Evolutionary conservation across 192 early-diverging fungal genomes (phyloP).

Genomic region (Backusella sp.): DNA sequence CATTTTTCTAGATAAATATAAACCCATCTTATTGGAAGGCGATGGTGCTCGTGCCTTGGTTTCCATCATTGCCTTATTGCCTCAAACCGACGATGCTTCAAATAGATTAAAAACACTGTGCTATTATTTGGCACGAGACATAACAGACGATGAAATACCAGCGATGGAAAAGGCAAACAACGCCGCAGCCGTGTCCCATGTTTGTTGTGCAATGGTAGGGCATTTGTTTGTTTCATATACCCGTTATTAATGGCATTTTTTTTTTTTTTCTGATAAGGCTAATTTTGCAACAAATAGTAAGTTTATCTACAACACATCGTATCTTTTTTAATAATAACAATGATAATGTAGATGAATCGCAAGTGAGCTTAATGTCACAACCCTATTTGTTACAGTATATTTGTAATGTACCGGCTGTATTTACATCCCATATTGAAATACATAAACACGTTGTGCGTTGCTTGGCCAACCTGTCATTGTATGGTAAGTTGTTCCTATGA

Average conservation of each 20-base stretch:
- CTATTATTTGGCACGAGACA: neutral
- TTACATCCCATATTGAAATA: conserved; percentile 46
- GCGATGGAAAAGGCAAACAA: neutral
- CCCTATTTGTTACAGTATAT: conserved; percentile 42
- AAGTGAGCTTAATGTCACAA: conserved; percentile 49
- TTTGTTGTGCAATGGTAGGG: conserved; percentile 52
- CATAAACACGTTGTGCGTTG: conserved; percentile 55
- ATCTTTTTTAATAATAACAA: neutral
- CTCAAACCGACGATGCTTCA: neutral
- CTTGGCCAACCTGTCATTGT: conserved; percentile 53
- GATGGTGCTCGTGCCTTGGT: conserved; percentile 29
- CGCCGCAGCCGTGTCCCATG: conserved; percentile 45
- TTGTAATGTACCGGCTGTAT: conserved; percentile 41
- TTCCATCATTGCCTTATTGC: conserved; percentile 16
- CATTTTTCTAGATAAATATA: conserved; percentile 33
- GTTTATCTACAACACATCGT: neutral
- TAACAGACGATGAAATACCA: neutral
- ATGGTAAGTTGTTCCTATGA: conserved; percentile 35
- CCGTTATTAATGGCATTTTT: neutral
- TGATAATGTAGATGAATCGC: conserved; percentile 37
- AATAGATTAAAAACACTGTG: neutral
- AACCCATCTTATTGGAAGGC: conserved; percentile 31
- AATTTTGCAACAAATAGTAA: conserved; percentile 59
- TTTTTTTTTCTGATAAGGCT: conserved; percentile 30
- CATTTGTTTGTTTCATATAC: neutral